Percentiles rank a stretch among this genome's conserved stretches.
Evolutionary conservation across 1,284 basidiomycete genomes (phyloP).

Genomic region (Trametes hirsuta): DNA sequence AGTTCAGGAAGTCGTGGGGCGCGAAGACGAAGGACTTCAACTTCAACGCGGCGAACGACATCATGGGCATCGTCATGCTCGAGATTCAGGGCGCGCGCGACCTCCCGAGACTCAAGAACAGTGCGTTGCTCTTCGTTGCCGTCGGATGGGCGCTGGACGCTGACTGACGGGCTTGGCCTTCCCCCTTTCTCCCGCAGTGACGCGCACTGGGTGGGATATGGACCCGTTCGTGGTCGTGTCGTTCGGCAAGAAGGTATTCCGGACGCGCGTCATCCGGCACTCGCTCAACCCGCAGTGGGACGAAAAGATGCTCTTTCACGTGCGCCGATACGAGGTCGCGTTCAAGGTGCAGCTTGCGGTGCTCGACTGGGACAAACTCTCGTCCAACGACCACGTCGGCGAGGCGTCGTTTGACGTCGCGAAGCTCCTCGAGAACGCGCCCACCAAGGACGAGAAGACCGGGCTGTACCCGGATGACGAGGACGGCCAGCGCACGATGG

Average conservation of each 20-base stretch:
- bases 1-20: slow-evolving; percentile 36
- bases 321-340: slow-evolving; percentile 81
- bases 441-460: slow-evolving; percentile 72
- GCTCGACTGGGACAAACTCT: slow-evolving; percentile 95
- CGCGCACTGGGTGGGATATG: slow-evolving; percentile 91
- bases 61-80: slow-evolving; percentile 92
- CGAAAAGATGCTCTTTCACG: slow-evolving; percentile 96
- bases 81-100: slow-evolving; percentile 74
- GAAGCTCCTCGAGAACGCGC: slow-evolving; percentile 73
- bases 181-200: slow-evolving; percentile 52
- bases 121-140: slow-evolving; percentile 49
- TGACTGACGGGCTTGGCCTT: slow-evolving; percentile 2
- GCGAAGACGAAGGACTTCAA: slow-evolving; percentile 56
- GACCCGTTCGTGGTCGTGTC: slow-evolving; percentile 96
- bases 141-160: neutral
- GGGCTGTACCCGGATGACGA: slow-evolving; percentile 70
- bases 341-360: slow-evolving; percentile 83
- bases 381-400: slow-evolving; percentile 87
- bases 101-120: slow-evolving; percentile 86
- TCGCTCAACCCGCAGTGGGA: slow-evolving; percentile 93
- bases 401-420: slow-evolving; percentile 72
- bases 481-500: slow-evolving; percentile 63
- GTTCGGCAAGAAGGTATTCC: slow-evolving; percentile 96
- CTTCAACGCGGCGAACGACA: slow-evolving; percentile 74
- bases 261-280: slow-evolving; percentile 89